Evolutionary conservation across 2,329 filamentous ascomycete genomes (phyloP).

Genomic region (Talaromyces verruculosus): DNA sequence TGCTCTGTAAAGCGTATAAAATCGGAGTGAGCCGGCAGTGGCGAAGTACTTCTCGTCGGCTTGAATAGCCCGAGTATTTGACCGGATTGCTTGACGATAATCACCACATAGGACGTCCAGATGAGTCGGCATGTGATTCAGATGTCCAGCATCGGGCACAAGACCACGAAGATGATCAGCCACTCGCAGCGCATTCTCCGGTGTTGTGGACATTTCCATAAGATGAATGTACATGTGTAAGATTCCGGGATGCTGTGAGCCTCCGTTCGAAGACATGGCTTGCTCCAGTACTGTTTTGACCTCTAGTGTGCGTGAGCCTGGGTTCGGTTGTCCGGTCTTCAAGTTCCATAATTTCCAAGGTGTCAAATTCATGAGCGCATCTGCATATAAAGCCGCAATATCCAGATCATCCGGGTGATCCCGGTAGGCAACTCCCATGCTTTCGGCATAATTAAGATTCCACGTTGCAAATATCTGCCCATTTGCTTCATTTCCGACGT

Average conservation of each 20-base stretch:
- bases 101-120: slow-evolving; percentile 70
- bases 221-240: slow-evolving; percentile 76
- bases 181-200: slow-evolving; percentile 60
- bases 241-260: slow-evolving; percentile 63
- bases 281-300: slow-evolving; percentile 59
- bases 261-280: slow-evolving; percentile 25
- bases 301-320: slow-evolving; percentile 58
- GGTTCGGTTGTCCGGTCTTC: slow-evolving; percentile 56
- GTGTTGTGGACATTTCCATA: slow-evolving; percentile 70
- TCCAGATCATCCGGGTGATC: slow-evolving; percentile 60
- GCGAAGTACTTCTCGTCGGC: slow-evolving; percentile 66
- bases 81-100: slow-evolving; percentile 63
- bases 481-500: background rate
- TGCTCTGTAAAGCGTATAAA: slow-evolving; percentile 71
- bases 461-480: slow-evolving; percentile 7
- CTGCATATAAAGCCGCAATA: slow-evolving; percentile 63
- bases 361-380: slow-evolving; percentile 65
- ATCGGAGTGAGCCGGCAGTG: slow-evolving; percentile 60
- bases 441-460: slow-evolving; percentile 54
- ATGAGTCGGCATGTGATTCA: slow-evolving; percentile 73
- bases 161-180: slow-evolving; percentile 63
- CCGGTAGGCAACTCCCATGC: slow-evolving; percentile 58
- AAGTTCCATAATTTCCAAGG: slow-evolving; percentile 67
- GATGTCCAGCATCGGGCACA: slow-evolving; percentile 66
- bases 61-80: slow-evolving; percentile 63